Evolutionary conservation across 2,329 filamentous ascomycete genomes (phyloP).

Genomic region (Zymoseptoria tritici): DNA sequence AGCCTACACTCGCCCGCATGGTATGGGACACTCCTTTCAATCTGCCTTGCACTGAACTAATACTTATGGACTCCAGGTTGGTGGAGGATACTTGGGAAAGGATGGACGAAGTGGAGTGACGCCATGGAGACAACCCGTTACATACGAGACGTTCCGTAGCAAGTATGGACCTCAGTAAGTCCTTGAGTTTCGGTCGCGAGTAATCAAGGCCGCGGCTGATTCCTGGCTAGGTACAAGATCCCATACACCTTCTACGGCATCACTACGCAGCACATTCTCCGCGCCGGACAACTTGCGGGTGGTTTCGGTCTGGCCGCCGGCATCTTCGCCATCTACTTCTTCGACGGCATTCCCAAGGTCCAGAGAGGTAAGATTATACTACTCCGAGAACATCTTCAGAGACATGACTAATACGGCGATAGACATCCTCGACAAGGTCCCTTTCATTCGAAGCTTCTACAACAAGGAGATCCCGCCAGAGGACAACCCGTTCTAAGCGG

Average conservation of each 20-base stretch:
- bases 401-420: not conserved
- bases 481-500: slow-evolving; percentile 52
- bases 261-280: slow-evolving; percentile 32
- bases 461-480: slow-evolving; percentile 52
- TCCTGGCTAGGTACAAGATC: slow-evolving; percentile 41
- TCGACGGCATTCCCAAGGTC: slow-evolving; percentile 49
- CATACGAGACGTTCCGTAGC: slow-evolving; percentile 47
- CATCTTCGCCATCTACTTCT: slow-evolving; percentile 56
- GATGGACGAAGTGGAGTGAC: slow-evolving; percentile 17
- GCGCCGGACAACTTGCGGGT: slow-evolving; percentile 42
- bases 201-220: slow-evolving; percentile 1
- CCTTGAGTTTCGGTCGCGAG: not conserved
- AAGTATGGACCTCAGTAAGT: slow-evolving; percentile 53
- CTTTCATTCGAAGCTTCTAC: slow-evolving; percentile 51
- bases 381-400: not conserved
- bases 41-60: not conserved
- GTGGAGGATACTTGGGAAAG: slow-evolving; percentile 3
- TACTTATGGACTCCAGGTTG: not conserved
- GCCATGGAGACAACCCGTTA: slow-evolving; percentile 30
- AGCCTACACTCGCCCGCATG: slow-evolving; percentile 23
- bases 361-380: slow-evolving; percentile 8
- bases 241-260: slow-evolving; percentile 44
- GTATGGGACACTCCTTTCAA: slow-evolving; percentile 9
- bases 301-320: slow-evolving; percentile 52
- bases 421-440: slow-evolving; percentile 46